Evolutionary conservation across 257 asterid genomes (phyloP), one percentile per base, ranked within the genome.

Genomic region (Cordia subcordata): DNA sequence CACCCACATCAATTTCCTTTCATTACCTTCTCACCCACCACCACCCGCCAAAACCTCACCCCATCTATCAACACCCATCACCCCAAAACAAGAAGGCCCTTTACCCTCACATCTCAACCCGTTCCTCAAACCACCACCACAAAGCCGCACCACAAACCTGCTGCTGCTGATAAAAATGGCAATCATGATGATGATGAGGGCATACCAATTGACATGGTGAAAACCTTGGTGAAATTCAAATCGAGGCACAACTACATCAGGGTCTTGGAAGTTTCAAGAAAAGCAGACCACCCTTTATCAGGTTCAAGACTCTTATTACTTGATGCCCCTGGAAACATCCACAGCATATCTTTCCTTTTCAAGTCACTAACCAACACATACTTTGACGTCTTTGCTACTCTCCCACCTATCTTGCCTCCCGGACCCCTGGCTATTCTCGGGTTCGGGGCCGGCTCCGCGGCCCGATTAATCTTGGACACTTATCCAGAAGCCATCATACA

Each of bases 291-390:
- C 75, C 76, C 94, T 0, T 80, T 88, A 19, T 87, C 96, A 15
- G 98, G 98, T 45, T 82, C 92, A 57, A 69, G 96, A 13, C 83
- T 91, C 51, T 95, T 91, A 64, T 62, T 91, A 13, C 96, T 88
- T 64, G 96, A 91, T 61, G 76, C 83, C 64, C 96, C 96, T 57
- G 98, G 98, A 17, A 91, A 91, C 75, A 91, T 91, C 69, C 98
- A 91, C 82, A 91, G 98, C 88, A 83, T 91, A 44, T 85, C 91
- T 58, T 80, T 55, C 67, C 61, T 68, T n/a, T 82, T 85, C 73
- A 84, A 81, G 37, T 50, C 96, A 10, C 69, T 88, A 18, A 91
- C 98, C 63, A 57, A 81, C 47, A 54, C 96, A 39, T 91, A 91
- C 52, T 85, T 56, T 82, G 96, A 91, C 64, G 94, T 85, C 13